Conservation (phyloP, 257 asterid genomes). For the Nicotiana attenuata region DNA sequence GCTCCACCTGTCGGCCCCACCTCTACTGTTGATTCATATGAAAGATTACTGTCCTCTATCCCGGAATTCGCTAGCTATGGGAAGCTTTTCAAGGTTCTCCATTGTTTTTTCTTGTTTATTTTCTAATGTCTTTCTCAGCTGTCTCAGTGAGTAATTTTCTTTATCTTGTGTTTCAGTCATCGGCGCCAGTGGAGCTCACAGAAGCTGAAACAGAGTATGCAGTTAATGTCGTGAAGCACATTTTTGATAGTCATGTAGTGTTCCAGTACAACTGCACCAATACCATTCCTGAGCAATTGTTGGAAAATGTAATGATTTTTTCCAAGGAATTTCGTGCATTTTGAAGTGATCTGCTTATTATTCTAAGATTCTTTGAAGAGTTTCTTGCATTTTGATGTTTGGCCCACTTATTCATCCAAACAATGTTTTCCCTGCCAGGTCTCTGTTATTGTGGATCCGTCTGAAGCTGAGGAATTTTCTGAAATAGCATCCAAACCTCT, state of each 20-base stretch:
- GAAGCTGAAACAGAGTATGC: conserved; percentile 99
- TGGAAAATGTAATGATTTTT: conserved; percentile 66
- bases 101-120: neutral
- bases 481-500: conserved; percentile 81
- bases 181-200: conserved; percentile 95
- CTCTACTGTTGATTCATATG: conserved; percentile 75
- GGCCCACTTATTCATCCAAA: too few relatives aligned
- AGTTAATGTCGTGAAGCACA: conserved; percentile 95
- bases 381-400: too few relatives aligned
- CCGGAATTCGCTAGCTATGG: conserved; percentile 88
- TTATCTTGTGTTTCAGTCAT: conserved; percentile 50
- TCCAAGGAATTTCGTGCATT: neutral
- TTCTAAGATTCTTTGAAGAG: neutral
- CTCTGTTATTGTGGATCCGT: conserved; percentile 84
- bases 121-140: neutral
- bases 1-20: conserved; percentile 72
- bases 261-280: conserved; percentile 97
- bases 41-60: conserved; percentile 63
- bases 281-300: conserved; percentile 86
- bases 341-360: neutral
- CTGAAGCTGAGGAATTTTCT: conserved; percentile 94
- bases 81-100: conserved; percentile 83
- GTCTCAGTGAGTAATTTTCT: neutral
- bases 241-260: conserved; percentile 78
- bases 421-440: conserved; percentile 46